Evolutionary conservation across 2,329 filamentous ascomycete species (phyloP), one percentile per base, ranked within the genome.

Genomic region (Chrysoporthe puriensis): DNA sequence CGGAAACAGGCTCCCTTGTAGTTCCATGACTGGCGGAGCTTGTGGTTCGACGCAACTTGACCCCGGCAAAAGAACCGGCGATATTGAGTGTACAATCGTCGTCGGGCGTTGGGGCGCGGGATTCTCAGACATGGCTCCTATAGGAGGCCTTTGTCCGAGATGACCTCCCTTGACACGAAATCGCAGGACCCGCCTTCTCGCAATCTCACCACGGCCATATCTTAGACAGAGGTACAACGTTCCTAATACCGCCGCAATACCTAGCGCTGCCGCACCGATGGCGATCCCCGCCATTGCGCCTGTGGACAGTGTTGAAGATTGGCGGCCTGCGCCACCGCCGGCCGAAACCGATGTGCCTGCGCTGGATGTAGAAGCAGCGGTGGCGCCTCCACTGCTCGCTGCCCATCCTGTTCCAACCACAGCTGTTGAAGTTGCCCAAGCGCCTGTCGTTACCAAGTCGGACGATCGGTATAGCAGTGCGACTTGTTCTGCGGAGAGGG

Each of bases 261-360:
- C 63, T 3, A 62, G 36, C 2, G 59, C 66, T 6, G 59, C 66
- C 32, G 66, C 66, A 13, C 61, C 66, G n/a, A 66, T 66, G 43
- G 59, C 66, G 43, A 68, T 68, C 11, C 66, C 59, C 8, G 66
- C 66, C 4, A 58, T 57, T 8, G 66, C 66, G 32, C 63, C 66
- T 9, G 66, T 34, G 3, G 63, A 68, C 26, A 66, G 46, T 4
- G 44, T 64, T 26, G 63, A 62, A 21, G 9, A 48, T 44, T 32
- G 48, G 8, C 26, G 2, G 21, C 21, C 21, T 32, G 21, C 26
- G 48, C 48, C 11, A 13, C 11, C 9, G 48, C 48, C 48, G 21
- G 21, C 8, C 11, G 21, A 52, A 32, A n/a, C 48, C 4, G 48
- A 52, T n/a, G 18, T 5, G 6, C 32, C 9, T 16, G 36, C 9